phyloP scores from a whole-genome alignment of 2,329 filamentous ascomycete genomes.

The Colletotrichum euphorbiae region DNA sequence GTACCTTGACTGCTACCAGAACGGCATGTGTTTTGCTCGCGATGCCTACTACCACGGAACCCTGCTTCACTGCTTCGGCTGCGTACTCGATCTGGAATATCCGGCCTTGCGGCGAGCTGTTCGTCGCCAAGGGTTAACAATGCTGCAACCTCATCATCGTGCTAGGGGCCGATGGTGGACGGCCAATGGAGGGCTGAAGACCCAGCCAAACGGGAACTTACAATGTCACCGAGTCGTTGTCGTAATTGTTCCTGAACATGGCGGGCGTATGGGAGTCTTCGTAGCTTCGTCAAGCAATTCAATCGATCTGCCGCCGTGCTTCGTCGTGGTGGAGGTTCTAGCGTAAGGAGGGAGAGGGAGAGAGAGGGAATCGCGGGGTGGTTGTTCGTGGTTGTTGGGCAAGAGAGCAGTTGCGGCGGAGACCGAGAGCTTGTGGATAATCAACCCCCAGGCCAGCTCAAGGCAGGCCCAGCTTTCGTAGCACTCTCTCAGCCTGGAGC shows the following conservation, averaged over 20 bases:
- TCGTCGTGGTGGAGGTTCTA: slow-evolving; percentile 14
- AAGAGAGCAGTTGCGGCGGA: slow-evolving; percentile 27
- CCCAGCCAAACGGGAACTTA: slow-evolving; percentile 61
- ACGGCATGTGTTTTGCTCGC: slow-evolving; percentile 98
- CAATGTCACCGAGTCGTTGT: slow-evolving; percentile 99
- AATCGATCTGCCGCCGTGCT: slow-evolving; percentile 6
- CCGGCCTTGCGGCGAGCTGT: slow-evolving; percentile 95
- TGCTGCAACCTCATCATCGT: background rate
- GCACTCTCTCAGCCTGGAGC: slow-evolving; percentile 43
- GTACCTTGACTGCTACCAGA: slow-evolving; percentile 94
- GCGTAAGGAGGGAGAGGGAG: slow-evolving; percentile 5
- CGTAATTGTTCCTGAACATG: slow-evolving; percentile 99
- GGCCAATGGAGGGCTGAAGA: slow-evolving; percentile 22
- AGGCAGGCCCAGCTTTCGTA: slow-evolving; percentile 48
- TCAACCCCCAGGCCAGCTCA: slow-evolving; percentile 37
- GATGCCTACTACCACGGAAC: slow-evolving; percentile 95
- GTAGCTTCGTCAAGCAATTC: slow-evolving; percentile 39
- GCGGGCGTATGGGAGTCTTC: slow-evolving; percentile 35
- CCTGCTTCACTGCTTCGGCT: slow-evolving; percentile 98
- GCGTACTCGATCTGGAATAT: slow-evolving; percentile 99
- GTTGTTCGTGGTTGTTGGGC: slow-evolving; percentile 36
- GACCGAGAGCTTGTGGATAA: slow-evolving; percentile 36
- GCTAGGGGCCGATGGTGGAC: background rate
- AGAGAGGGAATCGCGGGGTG: slow-evolving; percentile 29
- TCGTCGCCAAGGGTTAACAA: slow-evolving; percentile 28